phyloP scores from a whole-genome alignment of 441 rosid species.

The Adansonia rubrostipa region DNA sequence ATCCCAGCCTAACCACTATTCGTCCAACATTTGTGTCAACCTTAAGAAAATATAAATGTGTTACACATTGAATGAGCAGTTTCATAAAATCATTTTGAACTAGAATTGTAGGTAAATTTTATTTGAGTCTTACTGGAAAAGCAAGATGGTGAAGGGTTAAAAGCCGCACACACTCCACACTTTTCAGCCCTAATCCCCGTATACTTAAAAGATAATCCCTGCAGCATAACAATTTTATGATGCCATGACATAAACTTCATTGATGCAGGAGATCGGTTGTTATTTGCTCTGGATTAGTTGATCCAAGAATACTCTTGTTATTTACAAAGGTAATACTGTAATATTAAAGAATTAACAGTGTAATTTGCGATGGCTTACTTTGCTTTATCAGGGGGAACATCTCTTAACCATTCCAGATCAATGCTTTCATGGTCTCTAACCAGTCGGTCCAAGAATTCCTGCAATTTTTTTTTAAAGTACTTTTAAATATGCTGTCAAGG shows the following conservation, averaged over 20 bases:
- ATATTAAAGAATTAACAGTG: conserved; percentile 18
- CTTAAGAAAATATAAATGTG: conserved; percentile 48
- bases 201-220: conserved; percentile 91
- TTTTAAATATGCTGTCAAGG: conserved; percentile 28
- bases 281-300: conserved; percentile 13
- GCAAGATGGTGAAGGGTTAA: conserved; percentile 96
- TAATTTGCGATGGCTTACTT: conserved; percentile 58
- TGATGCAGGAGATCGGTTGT: background rate
- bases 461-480: conserved; percentile 42
- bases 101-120: conserved; percentile 27
- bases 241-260: conserved; percentile 15
- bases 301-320: conserved; percentile 20
- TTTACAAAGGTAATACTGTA: conserved; percentile 10
- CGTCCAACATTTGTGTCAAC: conserved; percentile 99
- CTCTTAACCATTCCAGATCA: conserved; percentile 96
- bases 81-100: conserved; percentile 26
- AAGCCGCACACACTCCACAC: conserved; percentile 97
- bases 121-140: conserved; percentile 76
- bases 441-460: conserved; percentile 82
- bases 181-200: conserved; percentile 91
- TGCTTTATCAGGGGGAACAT: conserved; percentile 76
- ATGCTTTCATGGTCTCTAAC: conserved; percentile 77
- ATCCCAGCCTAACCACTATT: conserved; percentile 96
- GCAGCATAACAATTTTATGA: conserved; percentile 33
- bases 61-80: conserved; percentile 18